A percentile compares a stretch with the other conserved stretches of the same genome.
phyloP scores from a whole-genome alignment of 345 rosid species.

The Eucalyptus cladocalyx region DNA sequence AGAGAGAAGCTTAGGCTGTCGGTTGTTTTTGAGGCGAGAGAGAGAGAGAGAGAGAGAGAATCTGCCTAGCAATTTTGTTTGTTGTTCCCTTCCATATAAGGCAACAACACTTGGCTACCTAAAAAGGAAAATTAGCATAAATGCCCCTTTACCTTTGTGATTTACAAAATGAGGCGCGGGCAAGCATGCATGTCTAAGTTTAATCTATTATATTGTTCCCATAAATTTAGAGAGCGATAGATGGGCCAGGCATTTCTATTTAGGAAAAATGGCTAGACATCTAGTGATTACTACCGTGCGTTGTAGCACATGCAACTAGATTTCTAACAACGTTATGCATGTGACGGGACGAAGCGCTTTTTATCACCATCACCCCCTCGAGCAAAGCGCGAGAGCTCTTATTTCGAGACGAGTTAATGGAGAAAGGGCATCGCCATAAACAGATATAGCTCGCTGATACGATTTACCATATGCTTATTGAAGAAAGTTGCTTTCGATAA shows the following conservation, averaged over 20 bases:
- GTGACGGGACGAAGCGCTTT: neutral
- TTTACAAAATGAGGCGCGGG: neutral
- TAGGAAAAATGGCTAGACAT: neutral
- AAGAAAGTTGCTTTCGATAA: neutral
- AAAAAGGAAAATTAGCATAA: constrained; percentile 30
- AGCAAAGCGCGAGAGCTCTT: neutral
- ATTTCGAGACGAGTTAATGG: neutral
- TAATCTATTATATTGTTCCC: neutral
- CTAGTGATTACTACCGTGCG: neutral
- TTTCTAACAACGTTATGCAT: neutral
- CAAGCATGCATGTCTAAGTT: neutral
- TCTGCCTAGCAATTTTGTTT: constrained; percentile 5
- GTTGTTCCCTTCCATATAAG: constrained; percentile 26
- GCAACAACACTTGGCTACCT: constrained; percentile 18
- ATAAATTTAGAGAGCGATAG: neutral
- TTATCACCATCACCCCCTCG: neutral
- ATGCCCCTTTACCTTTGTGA: neutral
- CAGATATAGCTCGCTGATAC: neutral
- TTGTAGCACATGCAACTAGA: neutral
- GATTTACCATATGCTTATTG: neutral
- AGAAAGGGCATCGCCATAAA: neutral
- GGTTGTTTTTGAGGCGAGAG: constrained; percentile 17
- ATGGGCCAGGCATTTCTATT: neutral
- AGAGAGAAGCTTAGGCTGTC: constrained; percentile 12
- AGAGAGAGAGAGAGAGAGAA: neutral